Evolutionary conservation across 2,329 filamentous ascomycete genomes (phyloP).

Genomic region (Stemphylium beticola): DNA sequence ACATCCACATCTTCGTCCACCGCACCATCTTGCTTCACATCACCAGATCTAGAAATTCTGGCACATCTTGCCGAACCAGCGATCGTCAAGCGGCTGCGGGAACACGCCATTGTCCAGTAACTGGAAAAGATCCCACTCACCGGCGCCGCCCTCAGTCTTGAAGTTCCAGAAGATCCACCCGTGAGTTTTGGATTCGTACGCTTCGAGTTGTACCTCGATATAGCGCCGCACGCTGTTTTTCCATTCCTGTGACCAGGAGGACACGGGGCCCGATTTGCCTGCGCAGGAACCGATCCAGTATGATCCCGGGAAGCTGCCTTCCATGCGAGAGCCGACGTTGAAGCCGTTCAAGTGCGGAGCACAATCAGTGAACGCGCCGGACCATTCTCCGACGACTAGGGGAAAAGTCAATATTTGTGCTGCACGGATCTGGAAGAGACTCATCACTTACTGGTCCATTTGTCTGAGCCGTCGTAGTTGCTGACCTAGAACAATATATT

Average conservation of each 20-base stretch:
- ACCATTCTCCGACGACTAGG: conserved; percentile 70
- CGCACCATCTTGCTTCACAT: neutral
- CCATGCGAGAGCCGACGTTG: conserved; percentile 63
- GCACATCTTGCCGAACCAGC: conserved; percentile 40
- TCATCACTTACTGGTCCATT: conserved; percentile 57
- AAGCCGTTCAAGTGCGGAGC: conserved; percentile 55
- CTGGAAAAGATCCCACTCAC: conserved; percentile 61
- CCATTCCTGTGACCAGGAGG: conserved; percentile 54
- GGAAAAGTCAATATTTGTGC: neutral
- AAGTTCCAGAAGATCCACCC: conserved; percentile 67
- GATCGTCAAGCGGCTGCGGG: conserved; percentile 46
- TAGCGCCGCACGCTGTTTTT: conserved; percentile 57
- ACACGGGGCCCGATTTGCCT: conserved; percentile 56
- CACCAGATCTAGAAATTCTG: conserved; percentile 20
- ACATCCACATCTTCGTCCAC: neutral
- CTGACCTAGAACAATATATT: conserved; percentile 20
- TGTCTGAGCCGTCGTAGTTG: conserved; percentile 61
- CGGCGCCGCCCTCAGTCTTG: conserved; percentile 58
- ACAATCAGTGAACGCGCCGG: conserved; percentile 68
- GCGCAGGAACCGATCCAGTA: conserved; percentile 60
- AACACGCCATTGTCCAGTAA: conserved; percentile 59
- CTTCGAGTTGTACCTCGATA: conserved; percentile 62
- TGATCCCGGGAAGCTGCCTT: conserved; percentile 59
- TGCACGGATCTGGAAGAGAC: neutral
- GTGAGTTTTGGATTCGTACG: conserved; percentile 57